phyloP scores from a whole-genome alignment of 164 flowering plant genomes.

The Stephania japonica region DNA sequence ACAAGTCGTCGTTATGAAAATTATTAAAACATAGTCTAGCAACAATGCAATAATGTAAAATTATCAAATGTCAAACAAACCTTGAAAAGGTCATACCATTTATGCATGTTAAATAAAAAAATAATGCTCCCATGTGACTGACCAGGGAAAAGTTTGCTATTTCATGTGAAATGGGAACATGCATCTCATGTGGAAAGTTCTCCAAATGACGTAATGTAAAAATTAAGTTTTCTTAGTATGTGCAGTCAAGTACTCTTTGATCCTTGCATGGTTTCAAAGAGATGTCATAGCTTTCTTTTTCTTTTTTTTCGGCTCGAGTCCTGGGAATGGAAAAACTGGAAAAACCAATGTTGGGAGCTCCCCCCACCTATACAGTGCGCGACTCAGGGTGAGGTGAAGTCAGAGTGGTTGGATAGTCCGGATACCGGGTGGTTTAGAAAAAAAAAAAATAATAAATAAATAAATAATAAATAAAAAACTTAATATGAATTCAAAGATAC shows the following conservation, averaged over 20 bases:
- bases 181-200: neutral
- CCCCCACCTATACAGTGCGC: too few relatives aligned
- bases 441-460: too few relatives aligned
- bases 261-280: neutral
- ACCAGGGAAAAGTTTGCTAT: neutral
- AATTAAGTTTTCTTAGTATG: neutral
- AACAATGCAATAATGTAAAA: slow-evolving; percentile 10
- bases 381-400: too few relatives aligned
- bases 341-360: too few relatives aligned
- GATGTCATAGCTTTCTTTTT: too few relatives aligned
- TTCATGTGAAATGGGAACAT: slow-evolving; percentile 12
- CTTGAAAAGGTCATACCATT: slow-evolving; percentile 7
- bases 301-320: too few relatives aligned
- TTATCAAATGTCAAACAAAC: slow-evolving; percentile 2
- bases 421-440: too few relatives aligned
- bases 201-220: neutral
- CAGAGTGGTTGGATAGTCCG: too few relatives aligned
- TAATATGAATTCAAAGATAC: neutral
- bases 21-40: neutral
- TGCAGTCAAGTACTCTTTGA: neutral
- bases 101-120: neutral
- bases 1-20: slow-evolving; percentile 7
- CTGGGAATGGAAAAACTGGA: too few relatives aligned
- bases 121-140: slow-evolving; percentile 10
- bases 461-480: too few relatives aligned